phyloP scores from a whole-genome alignment of 2,329 filamentous ascomycete species.

The Allantophomopsis lycopodina region DNA sequence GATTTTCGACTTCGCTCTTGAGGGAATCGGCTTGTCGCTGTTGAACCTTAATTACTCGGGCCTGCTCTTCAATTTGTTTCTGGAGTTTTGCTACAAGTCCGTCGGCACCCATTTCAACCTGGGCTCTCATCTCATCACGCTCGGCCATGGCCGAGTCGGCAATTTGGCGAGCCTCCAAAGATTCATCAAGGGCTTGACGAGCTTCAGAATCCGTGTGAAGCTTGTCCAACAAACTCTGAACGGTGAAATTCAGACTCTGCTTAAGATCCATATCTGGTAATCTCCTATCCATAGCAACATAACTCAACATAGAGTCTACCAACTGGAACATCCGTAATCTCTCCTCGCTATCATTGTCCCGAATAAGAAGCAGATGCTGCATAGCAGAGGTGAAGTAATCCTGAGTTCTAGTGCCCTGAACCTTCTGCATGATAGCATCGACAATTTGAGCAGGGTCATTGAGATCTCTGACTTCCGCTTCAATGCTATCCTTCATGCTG shows the following conservation, averaged over 20 bases:
- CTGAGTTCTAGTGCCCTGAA: conserved; percentile 72
- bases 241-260: conserved; percentile 93
- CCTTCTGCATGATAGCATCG: conserved; percentile 77
- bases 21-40: conserved; percentile 72
- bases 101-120: conserved; percentile 83
- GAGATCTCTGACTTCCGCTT: conserved; percentile 68
- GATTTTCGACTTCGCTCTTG: conserved; percentile 77
- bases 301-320: conserved; percentile 96
- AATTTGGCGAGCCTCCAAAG: conserved; percentile 78
- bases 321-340: conserved; percentile 91
- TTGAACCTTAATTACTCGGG: conserved; percentile 81
- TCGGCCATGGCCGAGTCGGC: conserved; percentile 94
- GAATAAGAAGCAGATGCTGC: conserved; percentile 86
- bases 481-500: conserved; percentile 67
- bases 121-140: conserved; percentile 83
- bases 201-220: conserved; percentile 94
- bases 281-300: conserved; percentile 94
- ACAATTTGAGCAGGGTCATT: conserved; percentile 88
- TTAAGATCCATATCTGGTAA: conserved; percentile 96
- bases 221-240: conserved; percentile 89
- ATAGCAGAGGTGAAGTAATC: conserved; percentile 95
- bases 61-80: conserved; percentile 86
- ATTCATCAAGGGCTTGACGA: conserved; percentile 81
- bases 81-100: conserved; percentile 87
- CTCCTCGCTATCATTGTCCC: conserved; percentile 85